phyloP scores from a whole-genome alignment of 2,329 filamentous ascomycete genomes.

The Hyphodiscus sp. region DNA sequence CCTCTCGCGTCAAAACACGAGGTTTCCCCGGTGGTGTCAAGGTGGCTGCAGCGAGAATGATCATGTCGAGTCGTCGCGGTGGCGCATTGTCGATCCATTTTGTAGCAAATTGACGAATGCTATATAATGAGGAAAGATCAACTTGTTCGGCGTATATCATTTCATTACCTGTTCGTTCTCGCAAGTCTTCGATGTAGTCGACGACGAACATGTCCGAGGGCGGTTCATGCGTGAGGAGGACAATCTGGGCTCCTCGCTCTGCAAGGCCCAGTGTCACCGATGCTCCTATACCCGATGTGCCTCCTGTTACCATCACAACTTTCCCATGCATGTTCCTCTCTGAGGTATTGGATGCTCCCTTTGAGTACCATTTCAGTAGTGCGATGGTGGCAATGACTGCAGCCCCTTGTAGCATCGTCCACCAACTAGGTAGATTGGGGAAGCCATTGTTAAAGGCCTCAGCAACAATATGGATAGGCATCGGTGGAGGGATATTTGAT shows the following conservation, averaged over 20 bases:
- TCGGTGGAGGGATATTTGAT: conserved; percentile 7
- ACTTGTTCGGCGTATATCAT: conserved; percentile 95
- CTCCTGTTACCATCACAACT: conserved; percentile 87
- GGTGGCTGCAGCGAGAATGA: conserved; percentile 79
- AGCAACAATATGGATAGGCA: conserved; percentile 28
- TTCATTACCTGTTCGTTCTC: conserved; percentile 68
- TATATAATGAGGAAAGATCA: conserved; percentile 81
- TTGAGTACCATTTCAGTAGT: conserved; percentile 67
- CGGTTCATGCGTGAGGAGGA: conserved; percentile 79
- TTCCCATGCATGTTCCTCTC: conserved; percentile 89
- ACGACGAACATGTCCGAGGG: conserved; percentile 81
- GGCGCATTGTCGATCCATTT: conserved; percentile 97
- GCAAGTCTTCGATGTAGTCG: conserved; percentile 87
- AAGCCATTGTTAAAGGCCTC: conserved; percentile 20
- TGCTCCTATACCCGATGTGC: conserved; percentile 88
- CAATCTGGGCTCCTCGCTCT: conserved; percentile 75
- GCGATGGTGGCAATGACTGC: conserved; percentile 45
- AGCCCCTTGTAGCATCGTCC: conserved; percentile 47
- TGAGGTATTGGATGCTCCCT: conserved; percentile 65
- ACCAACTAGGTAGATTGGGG: conserved; percentile 18
- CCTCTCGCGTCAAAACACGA: conserved; percentile 62
- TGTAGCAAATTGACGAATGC: conserved; percentile 86
- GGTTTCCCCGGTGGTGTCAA: conserved; percentile 61
- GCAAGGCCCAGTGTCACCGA: conserved; percentile 70
- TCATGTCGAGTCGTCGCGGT: conserved; percentile 80